phyloP scores from a whole-genome alignment of 1,139 yeast species.

The Meyerozyma sp. region DNA sequence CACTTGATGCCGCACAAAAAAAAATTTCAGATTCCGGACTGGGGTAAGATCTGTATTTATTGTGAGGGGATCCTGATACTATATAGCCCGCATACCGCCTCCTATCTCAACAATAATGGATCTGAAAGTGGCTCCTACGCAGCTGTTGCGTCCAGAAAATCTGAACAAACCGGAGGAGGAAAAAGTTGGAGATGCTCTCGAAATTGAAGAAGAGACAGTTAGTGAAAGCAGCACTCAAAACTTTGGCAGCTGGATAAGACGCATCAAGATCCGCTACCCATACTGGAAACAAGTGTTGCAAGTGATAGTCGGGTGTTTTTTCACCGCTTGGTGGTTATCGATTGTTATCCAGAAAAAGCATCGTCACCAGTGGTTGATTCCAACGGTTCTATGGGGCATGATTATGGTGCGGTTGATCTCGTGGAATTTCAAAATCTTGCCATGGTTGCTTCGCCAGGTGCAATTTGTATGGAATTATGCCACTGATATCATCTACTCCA shows the following conservation, averaged over 20 bases:
- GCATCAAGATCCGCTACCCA: not conserved
- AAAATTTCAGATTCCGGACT: not conserved
- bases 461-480: slow-evolving; percentile 37
- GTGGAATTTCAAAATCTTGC: slow-evolving; percentile 43
- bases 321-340: slow-evolving; percentile 67
- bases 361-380: slow-evolving; percentile 58
- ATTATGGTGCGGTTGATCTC: slow-evolving; percentile 52
- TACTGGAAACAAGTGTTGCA: slow-evolving; percentile 18
- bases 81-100: not conserved
- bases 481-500: slow-evolving; percentile 34
- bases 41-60: not conserved
- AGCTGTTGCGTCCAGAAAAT: not conserved
- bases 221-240: not conserved
- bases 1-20: not conserved
- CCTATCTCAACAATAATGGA: not conserved
- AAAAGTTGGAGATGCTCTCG: not conserved
- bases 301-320: slow-evolving; percentile 37
- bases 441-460: slow-evolving; percentile 20
- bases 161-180: not conserved
- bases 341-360: slow-evolving; percentile 49
- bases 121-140: not conserved
- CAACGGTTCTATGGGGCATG: slow-evolving; percentile 52
- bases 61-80: not conserved
- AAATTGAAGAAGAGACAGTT: not conserved
- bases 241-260: not conserved